phyloP scores from a whole-genome alignment of 2,329 filamentous ascomycete genomes.

The Rutstroemia sp. region DNA sequence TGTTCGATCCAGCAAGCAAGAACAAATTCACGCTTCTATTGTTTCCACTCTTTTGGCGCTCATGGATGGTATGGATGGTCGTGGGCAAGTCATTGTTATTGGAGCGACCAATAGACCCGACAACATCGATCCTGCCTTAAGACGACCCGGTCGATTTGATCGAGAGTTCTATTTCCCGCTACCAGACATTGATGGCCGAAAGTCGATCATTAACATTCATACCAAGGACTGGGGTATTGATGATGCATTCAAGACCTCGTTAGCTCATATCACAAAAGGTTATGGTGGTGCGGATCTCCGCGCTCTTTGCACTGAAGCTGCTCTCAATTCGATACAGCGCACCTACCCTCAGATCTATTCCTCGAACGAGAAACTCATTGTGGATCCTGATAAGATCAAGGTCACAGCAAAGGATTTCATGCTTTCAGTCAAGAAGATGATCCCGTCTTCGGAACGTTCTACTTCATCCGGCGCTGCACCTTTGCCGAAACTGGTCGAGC shows the following conservation, averaged over 20 bases:
- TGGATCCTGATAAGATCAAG: constrained; percentile 76
- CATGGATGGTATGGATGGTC: constrained; percentile 98
- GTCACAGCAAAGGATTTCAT: constrained; percentile 94
- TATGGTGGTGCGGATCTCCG: constrained; percentile 94
- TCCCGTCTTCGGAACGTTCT: constrained; percentile 89
- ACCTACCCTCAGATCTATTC: constrained; percentile 95
- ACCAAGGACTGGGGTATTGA: constrained; percentile 88
- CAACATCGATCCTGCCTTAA: constrained; percentile 91
- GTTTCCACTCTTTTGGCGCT: constrained; percentile 88
- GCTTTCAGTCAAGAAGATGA: constrained; percentile 91
- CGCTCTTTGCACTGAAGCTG: constrained; percentile 90
- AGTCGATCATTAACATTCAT: constrained; percentile 88
- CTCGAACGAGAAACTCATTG: constrained; percentile 80
- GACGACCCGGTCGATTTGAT: constrained; percentile 90
- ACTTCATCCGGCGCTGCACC: constrained; percentile 77
- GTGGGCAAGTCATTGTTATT: constrained; percentile 96
- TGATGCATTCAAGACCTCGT: constrained; percentile 68
- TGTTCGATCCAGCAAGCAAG: constrained; percentile 94
- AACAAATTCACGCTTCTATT: constrained; percentile 97
- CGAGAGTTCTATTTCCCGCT: constrained; percentile 97
- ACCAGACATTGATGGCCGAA: constrained; percentile 71
- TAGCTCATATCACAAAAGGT: constrained; percentile 87
- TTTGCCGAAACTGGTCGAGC: constrained; percentile 71
- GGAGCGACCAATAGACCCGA: constrained; percentile 97
- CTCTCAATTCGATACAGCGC: constrained; percentile 89